Evolutionary conservation across 2,329 filamentous ascomycete genomes (phyloP).

Genomic region (Grosmannia penicillata): DNA sequence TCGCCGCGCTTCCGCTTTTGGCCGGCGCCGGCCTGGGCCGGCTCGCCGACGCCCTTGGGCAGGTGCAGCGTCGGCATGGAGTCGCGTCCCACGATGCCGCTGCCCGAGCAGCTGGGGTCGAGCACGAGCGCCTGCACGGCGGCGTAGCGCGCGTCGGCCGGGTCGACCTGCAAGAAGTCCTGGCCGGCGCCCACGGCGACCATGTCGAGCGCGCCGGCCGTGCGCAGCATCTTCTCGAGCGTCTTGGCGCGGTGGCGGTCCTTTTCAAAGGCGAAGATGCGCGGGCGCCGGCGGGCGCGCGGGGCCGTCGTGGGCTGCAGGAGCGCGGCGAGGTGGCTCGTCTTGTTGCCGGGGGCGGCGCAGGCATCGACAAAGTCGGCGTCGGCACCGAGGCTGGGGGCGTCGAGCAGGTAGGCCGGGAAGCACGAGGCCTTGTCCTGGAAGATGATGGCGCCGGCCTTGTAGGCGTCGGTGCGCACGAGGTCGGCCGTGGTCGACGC

Average conservation of each 20-base stretch:
- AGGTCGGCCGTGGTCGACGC: constrained; percentile 34
- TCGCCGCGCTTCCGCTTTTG: constrained; percentile 29
- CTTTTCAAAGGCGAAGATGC: constrained; percentile 68
- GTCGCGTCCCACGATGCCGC: constrained; percentile 82
- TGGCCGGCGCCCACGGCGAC: constrained; percentile 58
- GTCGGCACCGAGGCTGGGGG: constrained; percentile 23
- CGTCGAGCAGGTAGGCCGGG: constrained; percentile 74
- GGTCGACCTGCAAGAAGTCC: constrained; percentile 71
- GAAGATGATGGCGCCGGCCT: constrained; percentile 63
- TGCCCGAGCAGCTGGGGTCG: constrained; percentile 91
- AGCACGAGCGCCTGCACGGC: constrained; percentile 72
- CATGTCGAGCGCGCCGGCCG: constrained; percentile 47
- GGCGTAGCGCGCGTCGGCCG: constrained; percentile 41
- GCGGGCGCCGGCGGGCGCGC: background rate
- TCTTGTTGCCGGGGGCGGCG: constrained; percentile 93
- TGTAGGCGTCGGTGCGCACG: constrained; percentile 59
- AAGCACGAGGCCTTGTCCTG: constrained; percentile 98
- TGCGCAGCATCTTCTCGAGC: constrained; percentile 68
- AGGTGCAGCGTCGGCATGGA: constrained; percentile 57
- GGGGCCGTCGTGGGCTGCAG: constrained; percentile 23
- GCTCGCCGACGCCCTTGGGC: constrained; percentile 16
- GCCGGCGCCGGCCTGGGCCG: constrained; percentile 6
- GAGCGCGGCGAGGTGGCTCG: constrained; percentile 78
- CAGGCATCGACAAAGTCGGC: constrained; percentile 85
- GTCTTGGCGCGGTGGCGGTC: constrained; percentile 57